Evolutionary conservation across 2,329 filamentous ascomycete species (phyloP), one percentile per base, ranked within the genome.

Genomic region (Neofusicoccum sp.): DNA sequence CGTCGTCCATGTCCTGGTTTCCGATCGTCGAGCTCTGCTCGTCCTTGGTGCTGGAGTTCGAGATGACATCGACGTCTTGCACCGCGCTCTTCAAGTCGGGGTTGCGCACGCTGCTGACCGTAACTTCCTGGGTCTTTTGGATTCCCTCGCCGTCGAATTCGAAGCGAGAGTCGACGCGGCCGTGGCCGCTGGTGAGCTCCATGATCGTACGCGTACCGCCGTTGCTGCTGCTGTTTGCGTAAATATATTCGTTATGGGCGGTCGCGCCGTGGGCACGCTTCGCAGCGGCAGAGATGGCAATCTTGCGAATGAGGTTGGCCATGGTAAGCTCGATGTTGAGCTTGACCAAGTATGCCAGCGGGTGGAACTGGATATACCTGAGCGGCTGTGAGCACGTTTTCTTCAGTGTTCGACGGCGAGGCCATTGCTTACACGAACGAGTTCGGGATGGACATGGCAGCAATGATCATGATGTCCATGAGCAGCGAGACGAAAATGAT

Each of bases 251-350:
- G 36, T 44, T 34, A 28, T 52, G 59, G 33, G 44, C 37, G 47
- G 36, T 34, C 12, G 22, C 31, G 11, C 47, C 45, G 45, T 44
- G 43, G 59, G 36, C 37, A 36, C 47, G 45, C 59, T 61, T 61
- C 33, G 59, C 47, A 14, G 59, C 45, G 16, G 59, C 37, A 1
- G 59, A 61, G 29, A 61, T 61, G 47, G 59, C 59, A 28, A 61
- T 61, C 37, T 78, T 78, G 22, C 70, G 77, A 64, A 83, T 81
- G 22, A 84, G 76, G 61, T 81, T 79, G 64, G 82, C 81, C 78
- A 84, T 81, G 59, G 78, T 79, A 77, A 84, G 80, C 67, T 83
- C 81, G 68, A 84, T 83, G 66, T 82, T 77, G 29, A 84, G 73
- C 66, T 84, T 84, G 64, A 81, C 72, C 28, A 81, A 71, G 67